These are phyloP conservation scores for Tetrahymena malaccensis DNA, from an alignment of 73 alveolate species.

Conservation along the genomic window DNA sequence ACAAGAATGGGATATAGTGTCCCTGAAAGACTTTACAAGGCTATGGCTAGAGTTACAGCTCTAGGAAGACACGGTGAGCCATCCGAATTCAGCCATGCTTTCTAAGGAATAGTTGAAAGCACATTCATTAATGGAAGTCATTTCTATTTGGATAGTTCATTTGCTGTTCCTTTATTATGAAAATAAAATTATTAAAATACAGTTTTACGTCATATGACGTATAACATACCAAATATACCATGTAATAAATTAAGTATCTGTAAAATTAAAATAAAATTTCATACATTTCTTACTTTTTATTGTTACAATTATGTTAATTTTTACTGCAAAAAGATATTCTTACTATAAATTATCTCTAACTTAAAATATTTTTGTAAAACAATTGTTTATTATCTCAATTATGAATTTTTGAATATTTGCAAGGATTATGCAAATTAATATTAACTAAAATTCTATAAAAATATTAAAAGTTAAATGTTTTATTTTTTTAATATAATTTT, in stretches of 20 bases:
- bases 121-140: not conserved
- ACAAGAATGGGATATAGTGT: constrained; percentile 66
- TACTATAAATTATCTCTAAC: too few relatives aligned
- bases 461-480: too few relatives aligned
- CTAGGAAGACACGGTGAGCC: constrained; percentile 72
- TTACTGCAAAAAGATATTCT: too few relatives aligned
- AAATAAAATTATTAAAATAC: not conserved
- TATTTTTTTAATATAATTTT: too few relatives aligned
- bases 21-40: constrained; percentile 42
- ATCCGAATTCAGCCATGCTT: constrained; percentile 44
- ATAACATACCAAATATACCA: not conserved
- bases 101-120: not conserved
- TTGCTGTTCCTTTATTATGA: not conserved
- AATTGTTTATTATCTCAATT: too few relatives aligned
- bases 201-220: not conserved
- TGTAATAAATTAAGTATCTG: not conserved
- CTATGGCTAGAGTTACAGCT: constrained; percentile 50
- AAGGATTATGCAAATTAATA: too few relatives aligned
- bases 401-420: too few relatives aligned
- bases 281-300: not conserved
- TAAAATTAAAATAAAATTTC: too few relatives aligned
- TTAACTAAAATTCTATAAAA: too few relatives aligned
- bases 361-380: too few relatives aligned
- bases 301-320: not conserved
- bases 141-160: not conserved